Base-by-base conservation (phyloP, 164 flowering plant species). In the Akebia trifoliata region DNA sequence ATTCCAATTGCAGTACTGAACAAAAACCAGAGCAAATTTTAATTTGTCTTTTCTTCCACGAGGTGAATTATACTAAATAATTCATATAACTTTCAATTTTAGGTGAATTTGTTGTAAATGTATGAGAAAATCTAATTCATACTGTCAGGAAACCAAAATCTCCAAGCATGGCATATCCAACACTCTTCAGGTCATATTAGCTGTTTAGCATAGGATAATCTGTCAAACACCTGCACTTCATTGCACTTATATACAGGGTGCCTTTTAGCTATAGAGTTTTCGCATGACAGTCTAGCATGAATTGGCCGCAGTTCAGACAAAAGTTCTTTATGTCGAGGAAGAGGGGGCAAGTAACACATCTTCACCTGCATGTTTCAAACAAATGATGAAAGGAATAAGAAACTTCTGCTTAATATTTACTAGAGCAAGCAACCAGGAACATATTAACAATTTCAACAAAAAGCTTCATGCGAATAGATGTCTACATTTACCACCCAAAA, bases 161-260 rank as follows among this genome's bases (percentile, higher is more conserved):
- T n/a, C n/a, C n/a, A n/a, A n/a, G n/a, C n/a, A n/a, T n/a, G 30
- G n/a, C 22, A 39, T 39, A 29, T 20, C n/a, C 14, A 50, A 39
- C 22, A 47, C 7, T 32, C 32, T 15, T 18, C 17, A 15, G 17
- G 14, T 10, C 8, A 8, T 3, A 4, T 31, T 11, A 56, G 38
- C 26, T 28, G 28, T 38, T 48, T 11, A 37, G 5, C 21, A 11
- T 5, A 29, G 30, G 25, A 18, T 6, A 57, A 37, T 40, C 37
- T 52, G 53, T 34, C 21, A 40, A 54, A n/a, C 48, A 82, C 98
- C 98, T 89, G 95, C 64, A 66, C 78, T 76, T 85, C 88, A 45
- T 61, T 89, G 87, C 94, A 93, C 69, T 69, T 83, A 61, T 85
- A 78, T 12, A 85, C 83, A 47, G 96, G 98, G 70, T 77, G 93